phyloP scores from a whole-genome alignment of 495 filamentous ascomycete species.

The Staphylotrichum longicolle region DNA sequence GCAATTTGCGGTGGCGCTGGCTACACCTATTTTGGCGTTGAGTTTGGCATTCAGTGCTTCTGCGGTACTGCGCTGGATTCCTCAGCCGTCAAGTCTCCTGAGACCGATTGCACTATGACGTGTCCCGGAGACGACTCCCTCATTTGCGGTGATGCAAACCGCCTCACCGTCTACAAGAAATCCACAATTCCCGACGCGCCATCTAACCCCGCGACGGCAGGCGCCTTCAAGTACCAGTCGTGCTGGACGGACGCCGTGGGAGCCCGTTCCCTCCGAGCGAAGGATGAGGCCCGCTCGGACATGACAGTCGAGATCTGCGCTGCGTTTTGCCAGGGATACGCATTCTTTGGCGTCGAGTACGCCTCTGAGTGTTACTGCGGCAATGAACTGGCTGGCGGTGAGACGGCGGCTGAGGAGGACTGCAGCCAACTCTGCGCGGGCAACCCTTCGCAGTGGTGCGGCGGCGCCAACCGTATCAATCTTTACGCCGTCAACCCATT shows the following conservation, averaged over 20 bases:
- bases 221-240: not conserved
- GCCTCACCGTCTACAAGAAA: conserved; percentile 7
- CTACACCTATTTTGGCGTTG: not conserved
- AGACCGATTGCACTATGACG: conserved; percentile 1
- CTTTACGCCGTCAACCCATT: conserved; percentile 9
- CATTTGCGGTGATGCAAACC: conserved; percentile 9
- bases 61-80: not conserved
- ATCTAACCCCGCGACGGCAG: not conserved
- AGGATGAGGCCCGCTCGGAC: not conserved
- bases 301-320: conserved; percentile 17
- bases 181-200: not conserved
- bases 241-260: conserved; percentile 13
- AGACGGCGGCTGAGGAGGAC: not conserved
- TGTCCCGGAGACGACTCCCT: not conserved
- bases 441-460: conserved; percentile 4
- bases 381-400: not conserved
- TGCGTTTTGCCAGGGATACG: not conserved
- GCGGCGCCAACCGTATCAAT: conserved; percentile 12
- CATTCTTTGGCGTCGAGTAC: conserved; percentile 16
- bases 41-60: conserved; percentile 11
- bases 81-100: not conserved
- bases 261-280: not conserved
- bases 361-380: conserved; percentile 18
- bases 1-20: not conserved
- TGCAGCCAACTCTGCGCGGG: conserved; percentile 14